Base-by-base conservation (phyloP, 148 eudicot species). In the Arbutus unedo region DNA sequence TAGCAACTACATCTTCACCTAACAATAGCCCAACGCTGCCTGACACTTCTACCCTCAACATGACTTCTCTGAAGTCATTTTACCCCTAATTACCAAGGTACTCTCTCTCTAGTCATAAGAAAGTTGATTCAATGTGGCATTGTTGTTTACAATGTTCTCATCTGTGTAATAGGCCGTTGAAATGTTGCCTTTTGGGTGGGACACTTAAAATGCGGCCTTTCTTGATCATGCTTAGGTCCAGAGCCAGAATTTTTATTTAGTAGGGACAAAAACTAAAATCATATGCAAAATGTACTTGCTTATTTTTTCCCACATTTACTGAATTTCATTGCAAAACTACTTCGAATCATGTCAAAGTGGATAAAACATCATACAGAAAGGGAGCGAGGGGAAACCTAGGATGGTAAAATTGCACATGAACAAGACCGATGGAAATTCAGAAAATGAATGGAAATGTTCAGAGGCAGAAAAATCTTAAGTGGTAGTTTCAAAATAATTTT, bases 51-150 rank as follows among this genome's bases (percentile, higher is more conserved):
- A 83, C 79, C 60, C 41, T 76, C 45, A 53, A 76, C 56, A 2
- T 51, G 57, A 44, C 21, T 76, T 21, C 78, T 48, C n/a, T n/a
- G 55, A 74, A 74, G 5, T 74, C 78, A 10, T 76, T 44, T 5
- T 76, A 76, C 78, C 51, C 87, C 25, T 89, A 92, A 85, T 89
- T 90, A 84, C 93, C 93, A 81, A 91, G 95, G 98, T 95, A 89
- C 38, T 62, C 31, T 14, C 74, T 38, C 4, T 4, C 60, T 9
- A 38, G 0, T n/a, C 13, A 25, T 18, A 62, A 16, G n/a, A 45
- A 31, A 49, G 6, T 59, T 19, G 45, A n/a, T 55, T 67, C 14
- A 44, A 47, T 59, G 57, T 73, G 78, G 73, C 44, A 13, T 7
- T 72, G 50, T 64, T 64, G 23, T 80, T 77, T 47, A 83, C 10